Evolutionary conservation across 2,329 filamentous ascomycete genomes (phyloP).

Genomic region (Fusarium lyarnte): DNA sequence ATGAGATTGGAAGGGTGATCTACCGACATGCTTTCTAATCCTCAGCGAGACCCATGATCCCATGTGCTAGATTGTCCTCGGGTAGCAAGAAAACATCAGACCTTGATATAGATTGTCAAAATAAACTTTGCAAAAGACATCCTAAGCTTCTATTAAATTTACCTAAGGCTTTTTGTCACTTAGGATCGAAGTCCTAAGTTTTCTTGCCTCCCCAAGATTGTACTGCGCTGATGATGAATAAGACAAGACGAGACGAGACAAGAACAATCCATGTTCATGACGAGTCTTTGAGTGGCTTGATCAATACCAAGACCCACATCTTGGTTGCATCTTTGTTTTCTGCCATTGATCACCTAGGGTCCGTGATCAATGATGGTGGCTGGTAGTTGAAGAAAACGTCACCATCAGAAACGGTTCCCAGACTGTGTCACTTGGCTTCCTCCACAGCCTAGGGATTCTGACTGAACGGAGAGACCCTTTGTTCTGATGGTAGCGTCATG

Average conservation of each 20-base stretch:
- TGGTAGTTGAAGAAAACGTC: constrained; percentile 34
- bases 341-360: constrained; percentile 5
- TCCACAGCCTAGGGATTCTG: constrained; percentile 4
- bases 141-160: no score
- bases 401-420: constrained; percentile 33
- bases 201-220: neutral
- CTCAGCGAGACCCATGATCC: constrained; percentile 13
- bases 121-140: no score
- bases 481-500: constrained; percentile 26
- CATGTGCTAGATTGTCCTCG: neutral
- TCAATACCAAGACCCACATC: constrained; percentile 1
- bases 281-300: neutral
- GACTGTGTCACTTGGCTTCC: constrained; percentile 19
- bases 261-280: constrained; percentile 2
- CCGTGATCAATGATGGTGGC: constrained; percentile 29
- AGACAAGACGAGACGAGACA: constrained; percentile 27
- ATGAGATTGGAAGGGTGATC: constrained; percentile 36
- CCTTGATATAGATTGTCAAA: no score
- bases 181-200: no score
- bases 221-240: neutral
- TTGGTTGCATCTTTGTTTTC: constrained; percentile 5
- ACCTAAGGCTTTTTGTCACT: no score
- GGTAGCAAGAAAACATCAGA: no score
- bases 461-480: neutral
- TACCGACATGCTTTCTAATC: constrained; percentile 22